phyloP scores from a whole-genome alignment of 2,329 filamentous ascomycete species.

The Helicocarpus griseus region DNA sequence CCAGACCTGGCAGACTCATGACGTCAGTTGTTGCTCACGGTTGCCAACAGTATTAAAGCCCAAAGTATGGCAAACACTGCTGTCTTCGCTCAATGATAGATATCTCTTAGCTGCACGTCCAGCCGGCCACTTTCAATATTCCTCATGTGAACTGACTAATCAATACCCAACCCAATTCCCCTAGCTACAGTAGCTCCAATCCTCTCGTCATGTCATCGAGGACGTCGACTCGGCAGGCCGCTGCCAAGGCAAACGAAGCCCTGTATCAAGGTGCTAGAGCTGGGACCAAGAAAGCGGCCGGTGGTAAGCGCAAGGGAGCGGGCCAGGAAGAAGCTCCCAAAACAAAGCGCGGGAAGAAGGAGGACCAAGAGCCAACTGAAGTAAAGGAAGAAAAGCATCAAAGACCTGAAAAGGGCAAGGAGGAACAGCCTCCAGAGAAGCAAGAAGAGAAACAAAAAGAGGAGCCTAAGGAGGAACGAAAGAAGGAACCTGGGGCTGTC shows the following conservation, averaged over 20 bases:
- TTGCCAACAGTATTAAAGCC: neutral
- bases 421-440: conserved; percentile 7
- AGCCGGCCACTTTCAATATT: neutral
- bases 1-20: neutral
- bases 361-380: conserved; percentile 8
- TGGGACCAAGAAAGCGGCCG: conserved; percentile 19
- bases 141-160: neutral
- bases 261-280: conserved; percentile 23
- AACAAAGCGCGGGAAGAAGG: conserved; percentile 32
- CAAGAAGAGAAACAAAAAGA: conserved; percentile 12
- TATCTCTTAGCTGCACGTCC: neutral
- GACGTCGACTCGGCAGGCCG: conserved; percentile 34
- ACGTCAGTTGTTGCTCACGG: neutral
- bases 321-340: conserved; percentile 16
- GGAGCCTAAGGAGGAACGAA: conserved; percentile 4
- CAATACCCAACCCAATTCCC: too few relatives aligned
- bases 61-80: neutral
- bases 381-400: neutral
- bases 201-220: conserved; percentile 20
- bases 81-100: neutral
- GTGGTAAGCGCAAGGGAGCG: conserved; percentile 32
- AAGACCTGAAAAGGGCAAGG: neutral
- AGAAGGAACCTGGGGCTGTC: conserved; percentile 9
- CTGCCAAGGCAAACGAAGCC: conserved; percentile 36
- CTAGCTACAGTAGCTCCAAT: neutral